Conservation (phyloP, 2,329 filamentous ascomycete genomes). For the Cucurbitaria berberidis region DNA sequence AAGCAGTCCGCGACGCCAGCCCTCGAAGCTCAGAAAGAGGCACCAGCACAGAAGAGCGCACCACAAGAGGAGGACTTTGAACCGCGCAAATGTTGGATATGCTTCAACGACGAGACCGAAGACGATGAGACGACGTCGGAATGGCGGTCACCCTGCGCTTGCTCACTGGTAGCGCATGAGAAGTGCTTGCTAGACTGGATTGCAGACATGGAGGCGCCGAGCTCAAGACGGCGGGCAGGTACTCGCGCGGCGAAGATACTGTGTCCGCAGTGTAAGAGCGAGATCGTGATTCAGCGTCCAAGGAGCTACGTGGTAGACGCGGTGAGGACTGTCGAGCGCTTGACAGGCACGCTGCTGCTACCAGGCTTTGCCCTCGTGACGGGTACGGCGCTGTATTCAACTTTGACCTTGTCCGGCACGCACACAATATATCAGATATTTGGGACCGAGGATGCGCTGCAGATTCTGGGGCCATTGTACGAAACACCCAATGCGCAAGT, state of each 20-base stretch:
- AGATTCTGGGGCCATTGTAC: conserved; percentile 57
- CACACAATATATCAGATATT: conserved; percentile 71
- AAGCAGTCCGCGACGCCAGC: conserved; percentile 17
- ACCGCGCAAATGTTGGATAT: conserved; percentile 70
- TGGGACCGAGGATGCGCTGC: conserved; percentile 64
- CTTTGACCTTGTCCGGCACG: conserved; percentile 63
- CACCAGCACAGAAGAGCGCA: conserved; percentile 14
- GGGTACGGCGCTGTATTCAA: conserved; percentile 53
- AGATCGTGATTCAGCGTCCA: conserved; percentile 77
- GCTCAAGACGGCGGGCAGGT: conserved; percentile 56
- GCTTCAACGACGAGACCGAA: conserved; percentile 70
- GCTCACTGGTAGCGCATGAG: conserved; percentile 89
- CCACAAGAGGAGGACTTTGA: conserved; percentile 42
- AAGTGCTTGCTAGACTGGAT: conserved; percentile 91
- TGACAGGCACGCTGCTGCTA: conserved; percentile 65
- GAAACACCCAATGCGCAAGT: conserved; percentile 40
- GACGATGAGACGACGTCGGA: conserved; percentile 65
- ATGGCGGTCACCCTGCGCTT: conserved; percentile 91
- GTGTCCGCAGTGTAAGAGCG: conserved; percentile 88
- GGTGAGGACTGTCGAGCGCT: conserved; percentile 64
- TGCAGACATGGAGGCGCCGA: conserved; percentile 78
- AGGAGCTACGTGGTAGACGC: conserved; percentile 74
- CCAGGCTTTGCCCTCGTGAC: conserved; percentile 66
- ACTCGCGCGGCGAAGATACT: conserved; percentile 64
- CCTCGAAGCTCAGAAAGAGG: conserved; percentile 19